phyloP scores from a whole-genome alignment of 441 rosid species.

The Capsella rubella region DNA sequence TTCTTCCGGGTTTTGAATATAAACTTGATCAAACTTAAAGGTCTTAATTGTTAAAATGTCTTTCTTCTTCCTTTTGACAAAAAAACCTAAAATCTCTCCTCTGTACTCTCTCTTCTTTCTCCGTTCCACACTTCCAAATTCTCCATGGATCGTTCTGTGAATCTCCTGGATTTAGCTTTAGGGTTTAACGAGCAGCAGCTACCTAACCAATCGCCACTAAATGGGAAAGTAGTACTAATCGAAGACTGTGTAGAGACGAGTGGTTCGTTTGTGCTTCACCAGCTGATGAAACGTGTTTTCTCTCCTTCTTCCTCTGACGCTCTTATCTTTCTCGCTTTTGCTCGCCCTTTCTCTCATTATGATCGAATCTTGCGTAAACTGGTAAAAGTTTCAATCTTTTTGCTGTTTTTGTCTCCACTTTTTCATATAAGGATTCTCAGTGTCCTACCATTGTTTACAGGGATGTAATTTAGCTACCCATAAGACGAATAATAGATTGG shows the following conservation, averaged over 20 bases:
- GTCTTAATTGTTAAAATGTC: neutral
- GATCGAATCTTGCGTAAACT: conserved; percentile 91
- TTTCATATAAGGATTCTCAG: conserved; percentile 6
- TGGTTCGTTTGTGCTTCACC: conserved; percentile 82
- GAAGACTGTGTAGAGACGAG: conserved; percentile 86
- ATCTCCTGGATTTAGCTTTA: conserved; percentile 74
- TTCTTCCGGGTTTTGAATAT: neutral
- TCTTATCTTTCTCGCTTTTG: conserved; percentile 72
- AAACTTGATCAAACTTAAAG: neutral
- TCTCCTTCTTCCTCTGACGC: conserved; percentile 55
- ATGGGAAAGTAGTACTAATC: conserved; percentile 59
- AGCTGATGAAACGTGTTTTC: conserved; percentile 74
- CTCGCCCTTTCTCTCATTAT: conserved; percentile 87
- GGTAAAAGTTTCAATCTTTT: conserved; percentile 44
- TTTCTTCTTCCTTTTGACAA: neutral
- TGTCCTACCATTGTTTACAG: conserved; percentile 43
- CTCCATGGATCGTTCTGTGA: conserved; percentile 45
- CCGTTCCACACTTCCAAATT: neutral
- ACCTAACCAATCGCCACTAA: conserved; percentile 52
- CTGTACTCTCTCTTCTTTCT: neutral
- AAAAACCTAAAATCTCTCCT: neutral
- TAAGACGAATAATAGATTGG: conserved; percentile 63
- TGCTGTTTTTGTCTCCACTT: neutral
- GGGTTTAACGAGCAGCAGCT: conserved; percentile 54
- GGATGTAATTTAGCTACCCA: conserved; percentile 83